Evolutionary conservation across 495 filamentous ascomycete species (phyloP).

Genomic region (Tetracladium marchalianum): DNA sequence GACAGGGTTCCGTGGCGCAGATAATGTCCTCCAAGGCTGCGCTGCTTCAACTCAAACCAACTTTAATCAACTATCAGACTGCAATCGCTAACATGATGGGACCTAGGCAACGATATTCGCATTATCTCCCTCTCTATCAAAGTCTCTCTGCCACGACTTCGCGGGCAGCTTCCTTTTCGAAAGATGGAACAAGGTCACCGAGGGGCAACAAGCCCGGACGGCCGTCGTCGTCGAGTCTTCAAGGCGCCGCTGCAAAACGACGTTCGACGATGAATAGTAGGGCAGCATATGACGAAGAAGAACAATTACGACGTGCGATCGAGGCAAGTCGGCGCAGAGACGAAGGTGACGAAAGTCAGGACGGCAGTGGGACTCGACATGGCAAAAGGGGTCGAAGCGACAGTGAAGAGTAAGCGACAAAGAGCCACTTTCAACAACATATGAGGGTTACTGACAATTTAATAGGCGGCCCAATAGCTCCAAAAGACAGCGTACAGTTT

Average conservation of each 20-base stretch:
- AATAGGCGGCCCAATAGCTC: conserved; percentile 35
- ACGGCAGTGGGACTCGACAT: conserved; percentile 45
- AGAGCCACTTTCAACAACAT: not conserved
- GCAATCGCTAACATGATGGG: conserved; percentile 17
- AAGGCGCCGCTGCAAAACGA: conserved; percentile 51
- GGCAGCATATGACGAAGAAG: conserved; percentile 91
- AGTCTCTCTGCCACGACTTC: conserved; percentile 32
- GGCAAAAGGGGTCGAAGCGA: conserved; percentile 82
- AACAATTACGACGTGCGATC: conserved; percentile 77
- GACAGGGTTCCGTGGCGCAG: conserved; percentile 36
- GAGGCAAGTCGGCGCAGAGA: conserved; percentile 80
- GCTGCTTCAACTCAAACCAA: conserved; percentile 9
- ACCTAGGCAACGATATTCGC: conserved; percentile 43
- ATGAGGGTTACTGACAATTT: not conserved
- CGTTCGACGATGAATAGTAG: conserved; percentile 97
- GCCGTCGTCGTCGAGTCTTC: conserved; percentile 30
- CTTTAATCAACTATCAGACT: not conserved
- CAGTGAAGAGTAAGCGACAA: conserved; percentile 87
- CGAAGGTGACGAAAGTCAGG: conserved; percentile 31
- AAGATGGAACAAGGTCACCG: conserved; percentile 41
- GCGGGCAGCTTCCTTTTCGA: conserved; percentile 46
- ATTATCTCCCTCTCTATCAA: conserved; percentile 44
- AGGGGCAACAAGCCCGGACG: conserved; percentile 40
- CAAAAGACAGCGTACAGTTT: conserved; percentile 68
- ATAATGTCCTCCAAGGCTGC: conserved; percentile 34